A percentile compares a stretch with the other conserved stretches of the same genome.
Evolutionary conservation across 176 grass and related monocot species (phyloP).

Genomic region (Thalia dealbata): DNA sequence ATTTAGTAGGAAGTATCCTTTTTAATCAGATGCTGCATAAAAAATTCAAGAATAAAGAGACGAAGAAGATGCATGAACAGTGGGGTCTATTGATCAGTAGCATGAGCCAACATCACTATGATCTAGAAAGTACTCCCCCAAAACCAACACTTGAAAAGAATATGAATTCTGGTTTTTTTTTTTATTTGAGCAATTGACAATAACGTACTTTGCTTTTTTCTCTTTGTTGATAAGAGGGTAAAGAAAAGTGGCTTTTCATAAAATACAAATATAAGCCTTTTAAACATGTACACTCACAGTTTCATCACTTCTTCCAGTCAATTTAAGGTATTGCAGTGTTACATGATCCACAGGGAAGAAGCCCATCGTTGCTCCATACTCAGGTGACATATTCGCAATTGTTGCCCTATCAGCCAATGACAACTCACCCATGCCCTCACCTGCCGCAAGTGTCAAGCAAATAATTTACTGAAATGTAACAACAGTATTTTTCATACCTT

Average conservation of each 20-base stretch:
- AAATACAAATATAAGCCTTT: background rate
- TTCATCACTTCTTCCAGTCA: constrained; percentile 82
- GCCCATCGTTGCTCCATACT: constrained; percentile 98
- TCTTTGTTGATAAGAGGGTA: background rate
- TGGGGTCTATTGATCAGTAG: too few species aligned
- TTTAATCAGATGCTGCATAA: background rate
- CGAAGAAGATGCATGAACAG: background rate
- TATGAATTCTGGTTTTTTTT: too few species aligned
- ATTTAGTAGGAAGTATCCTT: background rate
- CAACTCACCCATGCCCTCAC: constrained; percentile 85
- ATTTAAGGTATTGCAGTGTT: constrained; percentile 84
- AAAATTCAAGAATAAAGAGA: background rate
- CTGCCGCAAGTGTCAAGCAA: constrained; percentile 30
- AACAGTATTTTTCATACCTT: background rate
- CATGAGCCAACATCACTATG: too few species aligned
- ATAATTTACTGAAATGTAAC: background rate
- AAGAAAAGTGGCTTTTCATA: too few species aligned
- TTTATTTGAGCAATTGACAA: too few species aligned
- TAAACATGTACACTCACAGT: constrained; percentile 35
- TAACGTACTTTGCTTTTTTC: too few species aligned
- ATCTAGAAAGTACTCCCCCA: too few species aligned
- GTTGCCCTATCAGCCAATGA: constrained; percentile 89
- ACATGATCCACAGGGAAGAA: constrained; percentile 98
- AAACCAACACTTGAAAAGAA: too few species aligned
- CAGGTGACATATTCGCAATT: constrained; percentile 96